phyloP scores from a whole-genome alignment of 2,329 filamentous ascomycete species.

The Stachybotrys elegans region DNA sequence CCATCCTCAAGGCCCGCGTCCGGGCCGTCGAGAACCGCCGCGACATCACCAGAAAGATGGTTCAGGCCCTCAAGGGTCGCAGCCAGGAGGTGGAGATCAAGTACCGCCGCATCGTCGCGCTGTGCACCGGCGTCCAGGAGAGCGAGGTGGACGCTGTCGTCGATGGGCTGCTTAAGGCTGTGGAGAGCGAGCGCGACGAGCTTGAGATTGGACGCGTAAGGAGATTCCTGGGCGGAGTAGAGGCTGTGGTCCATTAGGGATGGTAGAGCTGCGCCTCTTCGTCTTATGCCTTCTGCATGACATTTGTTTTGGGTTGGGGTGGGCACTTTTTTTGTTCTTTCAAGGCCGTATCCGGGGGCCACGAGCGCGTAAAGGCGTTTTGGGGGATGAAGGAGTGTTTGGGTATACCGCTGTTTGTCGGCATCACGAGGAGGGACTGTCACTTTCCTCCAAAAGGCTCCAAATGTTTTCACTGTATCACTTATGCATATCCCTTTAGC shows the following conservation, averaged over 20 bases:
- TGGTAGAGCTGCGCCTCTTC: slow-evolving; percentile 3
- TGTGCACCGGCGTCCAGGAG: slow-evolving; percentile 79
- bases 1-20: slow-evolving; percentile 61
- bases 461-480: no score
- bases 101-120: slow-evolving; percentile 80
- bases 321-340: no score
- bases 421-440: no score
- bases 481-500: no score
- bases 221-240: slow-evolving; percentile 75
- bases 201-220: slow-evolving; percentile 72
- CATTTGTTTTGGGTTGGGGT: no score
- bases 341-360: no score
- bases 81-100: slow-evolving; percentile 82
- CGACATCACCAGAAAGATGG: slow-evolving; percentile 59
- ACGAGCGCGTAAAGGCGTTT: no score
- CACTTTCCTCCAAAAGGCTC: no score
- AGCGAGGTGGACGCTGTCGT: slow-evolving; percentile 75
- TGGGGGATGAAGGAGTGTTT: no score
- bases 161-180: slow-evolving; percentile 74
- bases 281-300: no score
- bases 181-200: slow-evolving; percentile 79
- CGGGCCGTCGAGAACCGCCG: slow-evolving; percentile 68
- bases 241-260: slow-evolving; percentile 48
- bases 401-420: no score
- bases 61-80: slow-evolving; percentile 67